Conservation (phyloP, 495 filamentous ascomycete species). For the Aspergillus funiculosus region DNA sequence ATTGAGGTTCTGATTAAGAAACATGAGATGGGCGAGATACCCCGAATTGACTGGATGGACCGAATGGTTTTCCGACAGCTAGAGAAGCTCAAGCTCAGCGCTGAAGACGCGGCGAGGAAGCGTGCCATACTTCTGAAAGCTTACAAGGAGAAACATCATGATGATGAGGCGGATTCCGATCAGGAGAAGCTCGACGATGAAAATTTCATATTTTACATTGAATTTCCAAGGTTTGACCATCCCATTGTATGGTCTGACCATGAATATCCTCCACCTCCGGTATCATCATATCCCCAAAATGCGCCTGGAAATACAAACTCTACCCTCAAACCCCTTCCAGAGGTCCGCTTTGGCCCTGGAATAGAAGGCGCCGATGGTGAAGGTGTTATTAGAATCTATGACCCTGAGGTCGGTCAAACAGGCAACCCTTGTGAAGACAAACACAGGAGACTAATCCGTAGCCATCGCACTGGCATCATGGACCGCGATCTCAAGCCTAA, state of each 20-base stretch:
- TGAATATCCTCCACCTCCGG: slow-evolving; percentile 78
- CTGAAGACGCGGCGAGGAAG: slow-evolving; percentile 41
- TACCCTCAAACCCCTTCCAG: slow-evolving; percentile 68
- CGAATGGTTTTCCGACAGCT: slow-evolving; percentile 82
- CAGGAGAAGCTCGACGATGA: slow-evolving; percentile 46
- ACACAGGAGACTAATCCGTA: slow-evolving; percentile 84
- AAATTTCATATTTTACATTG: slow-evolving; percentile 73
- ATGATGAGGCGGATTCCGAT: slow-evolving; percentile 34
- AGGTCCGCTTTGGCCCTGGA: slow-evolving; percentile 76
- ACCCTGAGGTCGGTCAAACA: slow-evolving; percentile 79
- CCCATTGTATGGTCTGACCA: slow-evolving; percentile 92
- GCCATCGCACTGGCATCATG: slow-evolving; percentile 84
- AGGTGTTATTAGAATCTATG: slow-evolving; percentile 75
- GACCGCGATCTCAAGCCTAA: slow-evolving; percentile 94
- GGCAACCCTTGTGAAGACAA: slow-evolving; percentile 96
- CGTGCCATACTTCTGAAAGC: slow-evolving; percentile 29
- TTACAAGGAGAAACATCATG: slow-evolving; percentile 21
- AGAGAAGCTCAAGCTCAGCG: slow-evolving; percentile 64
- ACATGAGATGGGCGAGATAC: slow-evolving; percentile 95
- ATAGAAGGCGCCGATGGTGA: slow-evolving; percentile 57
- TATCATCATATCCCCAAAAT: slow-evolving; percentile 63
- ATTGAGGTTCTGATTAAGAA: slow-evolving; percentile 90
- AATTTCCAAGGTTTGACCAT: slow-evolving; percentile 92
- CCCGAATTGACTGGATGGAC: slow-evolving; percentile 89
- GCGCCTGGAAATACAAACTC: slow-evolving; percentile 59